Percentiles rank a stretch among this genome's conserved stretches.
Evolutionary conservation across 129 eudicot species (phyloP).

Genomic region (Chrysanthemum lavandulifolium): DNA sequence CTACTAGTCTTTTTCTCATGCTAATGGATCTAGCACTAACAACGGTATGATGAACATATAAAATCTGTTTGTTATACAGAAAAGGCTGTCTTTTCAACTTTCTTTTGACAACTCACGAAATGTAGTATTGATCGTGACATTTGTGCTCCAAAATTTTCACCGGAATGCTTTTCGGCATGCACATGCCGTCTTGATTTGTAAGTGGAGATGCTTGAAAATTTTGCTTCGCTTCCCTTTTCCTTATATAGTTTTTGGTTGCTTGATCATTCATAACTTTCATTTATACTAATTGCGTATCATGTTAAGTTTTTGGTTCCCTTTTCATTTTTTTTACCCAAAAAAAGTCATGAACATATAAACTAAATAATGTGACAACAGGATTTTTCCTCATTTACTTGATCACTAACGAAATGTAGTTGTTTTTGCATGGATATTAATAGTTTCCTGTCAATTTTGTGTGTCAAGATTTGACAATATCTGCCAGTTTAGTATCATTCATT

Average conservation of each 20-base stretch:
- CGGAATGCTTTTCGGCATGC: slow-evolving; percentile 9
- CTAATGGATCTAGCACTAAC: not conserved
- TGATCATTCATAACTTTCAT: not conserved
- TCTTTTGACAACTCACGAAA: slow-evolving; percentile 13
- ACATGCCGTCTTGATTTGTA: slow-evolving; percentile 22
- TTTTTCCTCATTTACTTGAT: too few species aligned
- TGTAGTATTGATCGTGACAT: slow-evolving; percentile 18
- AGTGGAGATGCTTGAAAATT: slow-evolving; percentile 31
- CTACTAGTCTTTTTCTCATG: slow-evolving; percentile 17
- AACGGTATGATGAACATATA: not conserved
- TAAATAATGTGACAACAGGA: too few species aligned
- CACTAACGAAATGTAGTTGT: too few species aligned
- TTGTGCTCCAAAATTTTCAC: slow-evolving; percentile 27
- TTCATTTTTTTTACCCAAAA: too few species aligned
- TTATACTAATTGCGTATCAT: not conserved
- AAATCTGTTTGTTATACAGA: slow-evolving; percentile 1
- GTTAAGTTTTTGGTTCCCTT: too few species aligned
- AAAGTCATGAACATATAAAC: too few species aligned
- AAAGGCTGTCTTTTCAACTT: not conserved
- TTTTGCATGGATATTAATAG: too few species aligned
- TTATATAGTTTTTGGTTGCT: not conserved
- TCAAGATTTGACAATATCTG: too few species aligned
- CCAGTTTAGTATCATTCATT: too few species aligned
- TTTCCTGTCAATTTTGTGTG: too few species aligned
- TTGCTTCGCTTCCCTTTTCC: slow-evolving; percentile 13